Percentiles rank a stretch among this genome's conserved stretches.
phyloP scores from a whole-genome alignment of 805 yeast genomes.

The Yamadazyma sp. region DNA sequence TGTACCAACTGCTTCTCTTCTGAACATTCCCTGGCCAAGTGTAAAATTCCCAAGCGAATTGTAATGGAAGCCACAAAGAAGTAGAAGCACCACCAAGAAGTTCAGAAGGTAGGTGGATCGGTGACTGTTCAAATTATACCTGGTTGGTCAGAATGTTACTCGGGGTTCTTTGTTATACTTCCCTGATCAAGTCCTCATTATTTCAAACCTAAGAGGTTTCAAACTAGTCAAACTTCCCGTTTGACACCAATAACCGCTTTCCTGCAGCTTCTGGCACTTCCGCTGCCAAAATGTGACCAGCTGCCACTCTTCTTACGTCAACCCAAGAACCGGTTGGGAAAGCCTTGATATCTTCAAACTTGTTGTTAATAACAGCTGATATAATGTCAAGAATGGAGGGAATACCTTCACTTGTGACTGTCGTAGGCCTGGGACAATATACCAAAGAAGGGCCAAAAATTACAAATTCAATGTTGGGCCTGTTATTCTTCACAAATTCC shows the following conservation, averaged over 20 bases:
- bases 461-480: slow-evolving; percentile 34
- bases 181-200: too few relatives aligned
- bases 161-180: too few relatives aligned
- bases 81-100: too few relatives aligned
- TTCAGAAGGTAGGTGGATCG: too few relatives aligned
- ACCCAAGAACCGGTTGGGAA: slow-evolving; percentile 22
- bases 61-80: too few relatives aligned
- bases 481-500: slow-evolving; percentile 41
- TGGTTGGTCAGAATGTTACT: too few relatives aligned
- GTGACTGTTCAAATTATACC: too few relatives aligned
- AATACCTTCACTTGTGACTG: slow-evolving; percentile 19
- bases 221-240: slow-evolving; percentile 18
- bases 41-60: too few relatives aligned
- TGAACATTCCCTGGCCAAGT: too few relatives aligned
- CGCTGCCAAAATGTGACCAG: slow-evolving; percentile 52
- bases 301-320: slow-evolving; percentile 66
- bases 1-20: too few relatives aligned
- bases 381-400: slow-evolving; percentile 27
- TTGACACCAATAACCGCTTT: slow-evolving; percentile 27
- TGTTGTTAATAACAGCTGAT: slow-evolving; percentile 23
- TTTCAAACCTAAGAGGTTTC: too few relatives aligned
- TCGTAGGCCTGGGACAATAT: slow-evolving; percentile 51
- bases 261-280: slow-evolving; percentile 34
- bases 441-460: slow-evolving; percentile 45
- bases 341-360: slow-evolving; percentile 1